Conservation (phyloP, 1,139 yeast genomes). For the Torulaspora globosa region DNA sequence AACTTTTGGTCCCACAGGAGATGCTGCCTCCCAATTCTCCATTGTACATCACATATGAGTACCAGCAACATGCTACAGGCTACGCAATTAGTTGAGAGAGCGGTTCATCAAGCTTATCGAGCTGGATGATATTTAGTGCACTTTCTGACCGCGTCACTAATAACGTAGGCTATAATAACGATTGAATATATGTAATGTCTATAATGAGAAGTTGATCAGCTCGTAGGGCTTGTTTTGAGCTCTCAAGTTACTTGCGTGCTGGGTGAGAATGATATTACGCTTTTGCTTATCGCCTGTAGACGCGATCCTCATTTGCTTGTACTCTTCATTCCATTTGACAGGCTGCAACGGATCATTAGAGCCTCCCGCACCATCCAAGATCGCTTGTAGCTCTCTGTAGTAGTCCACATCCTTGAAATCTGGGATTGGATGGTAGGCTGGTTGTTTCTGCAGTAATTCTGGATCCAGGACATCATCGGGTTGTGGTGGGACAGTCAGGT, state of each 20-base stretch:
- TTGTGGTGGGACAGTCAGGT: constrained; percentile 43
- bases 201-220: constrained; percentile 10
- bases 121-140: neutral
- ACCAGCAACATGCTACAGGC: neutral
- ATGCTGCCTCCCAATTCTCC: constrained; percentile 4
- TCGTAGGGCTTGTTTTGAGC: constrained; percentile 20
- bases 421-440: constrained; percentile 13
- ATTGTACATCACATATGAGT: constrained; percentile 5
- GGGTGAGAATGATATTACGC: constrained; percentile 19
- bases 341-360: constrained; percentile 22
- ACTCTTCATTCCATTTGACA: constrained; percentile 23
- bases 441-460: constrained; percentile 7
- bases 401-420: constrained; percentile 24
- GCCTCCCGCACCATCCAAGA: constrained; percentile 20
- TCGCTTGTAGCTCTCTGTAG: constrained; percentile 21
- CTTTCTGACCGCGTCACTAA: neutral
- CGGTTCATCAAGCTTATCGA: neutral
- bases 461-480: constrained; percentile 15
- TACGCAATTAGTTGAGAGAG: neutral
- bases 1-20: constrained; percentile 22
- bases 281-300: constrained; percentile 19
- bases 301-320: constrained; percentile 15
- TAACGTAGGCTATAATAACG: neutral
- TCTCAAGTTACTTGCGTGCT: constrained; percentile 17
- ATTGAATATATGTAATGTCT: constrained; percentile 2